These are phyloP conservation scores for Vaucheria bursata DNA, from an alignment of 352 stramenopile genomes.

Conservation along the genomic window DNA sequence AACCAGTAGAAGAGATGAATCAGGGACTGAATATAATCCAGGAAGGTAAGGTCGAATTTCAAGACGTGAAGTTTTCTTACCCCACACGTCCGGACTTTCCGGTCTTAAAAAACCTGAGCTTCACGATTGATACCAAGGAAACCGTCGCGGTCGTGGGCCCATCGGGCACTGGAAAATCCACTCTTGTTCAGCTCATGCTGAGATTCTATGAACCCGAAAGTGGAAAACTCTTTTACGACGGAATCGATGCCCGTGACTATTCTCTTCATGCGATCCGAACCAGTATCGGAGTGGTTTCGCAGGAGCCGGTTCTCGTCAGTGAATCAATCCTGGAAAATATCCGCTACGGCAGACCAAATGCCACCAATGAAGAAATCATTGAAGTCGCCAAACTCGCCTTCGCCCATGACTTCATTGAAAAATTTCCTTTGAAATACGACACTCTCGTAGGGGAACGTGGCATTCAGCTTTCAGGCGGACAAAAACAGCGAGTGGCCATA, in stretches of 20 bases:
- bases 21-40: slow-evolving; percentile 12
- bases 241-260: neutral
- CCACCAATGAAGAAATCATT: neutral
- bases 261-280: slow-evolving; percentile 10
- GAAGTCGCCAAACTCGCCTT: slow-evolving; percentile 59
- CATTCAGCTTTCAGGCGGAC: slow-evolving; percentile 75
- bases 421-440: slow-evolving; percentile 66
- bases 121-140: neutral
- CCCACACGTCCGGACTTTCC: slow-evolving; percentile 50
- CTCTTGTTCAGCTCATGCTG: neutral
- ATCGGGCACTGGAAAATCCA: neutral
- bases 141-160: neutral
- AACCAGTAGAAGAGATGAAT: neutral
- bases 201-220: neutral
- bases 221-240: neutral
- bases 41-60: slow-evolving; percentile 56
- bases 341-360: slow-evolving; percentile 51
- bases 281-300: slow-evolving; percentile 70
- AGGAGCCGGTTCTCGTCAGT: slow-evolving; percentile 78
- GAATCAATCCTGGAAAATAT: slow-evolving; percentile 22
- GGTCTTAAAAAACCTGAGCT: neutral
- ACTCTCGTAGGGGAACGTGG: slow-evolving; percentile 75
- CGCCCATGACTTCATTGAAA: slow-evolving; percentile 70
- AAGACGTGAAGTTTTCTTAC: slow-evolving; percentile 58
- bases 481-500: slow-evolving; percentile 81